Conservation (phyloP, 768 basidiomycete species). For the Trametes villosa region DNA sequence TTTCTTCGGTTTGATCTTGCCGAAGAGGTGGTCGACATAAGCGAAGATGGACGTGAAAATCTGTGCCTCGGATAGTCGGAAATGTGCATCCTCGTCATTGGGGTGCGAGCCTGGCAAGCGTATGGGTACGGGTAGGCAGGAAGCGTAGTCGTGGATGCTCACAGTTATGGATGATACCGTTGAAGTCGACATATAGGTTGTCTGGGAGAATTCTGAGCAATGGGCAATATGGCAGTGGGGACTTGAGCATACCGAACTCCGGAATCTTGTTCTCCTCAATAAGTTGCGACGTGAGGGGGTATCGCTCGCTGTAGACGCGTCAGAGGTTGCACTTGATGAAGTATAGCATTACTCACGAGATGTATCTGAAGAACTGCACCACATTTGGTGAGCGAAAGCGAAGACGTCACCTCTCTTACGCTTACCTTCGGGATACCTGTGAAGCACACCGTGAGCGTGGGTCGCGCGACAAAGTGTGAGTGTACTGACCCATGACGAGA, state of each 20-base stretch:
- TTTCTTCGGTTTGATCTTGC: conserved; percentile 97
- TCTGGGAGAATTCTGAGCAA: conserved; percentile 46
- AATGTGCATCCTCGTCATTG: conserved; percentile 94
- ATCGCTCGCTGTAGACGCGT: conserved; percentile 74
- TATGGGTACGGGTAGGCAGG: background rate
- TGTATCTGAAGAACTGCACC: conserved; percentile 91
- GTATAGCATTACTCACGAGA: conserved; percentile 63
- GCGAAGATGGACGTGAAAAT: conserved; percentile 97
- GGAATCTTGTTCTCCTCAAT: conserved; percentile 99
- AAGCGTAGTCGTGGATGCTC: background rate
- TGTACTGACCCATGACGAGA: conserved; percentile 15
- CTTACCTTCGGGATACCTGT: conserved; percentile 56
- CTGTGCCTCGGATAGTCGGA: conserved; percentile 93
- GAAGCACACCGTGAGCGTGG: conserved; percentile 2
- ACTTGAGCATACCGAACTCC: conserved; percentile 76
- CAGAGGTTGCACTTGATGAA: background rate
- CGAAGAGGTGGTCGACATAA: conserved; percentile 96
- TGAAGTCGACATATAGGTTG: conserved; percentile 93
- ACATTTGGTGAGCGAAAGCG: background rate
- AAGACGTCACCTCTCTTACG: background rate
- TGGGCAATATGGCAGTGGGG: background rate
- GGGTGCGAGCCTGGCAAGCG: conserved; percentile 79
- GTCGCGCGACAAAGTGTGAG: too few relatives aligned
- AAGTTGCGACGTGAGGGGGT: conserved; percentile 96
- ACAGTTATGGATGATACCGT: conserved; percentile 90